phyloP scores from a whole-genome alignment of 2,329 filamentous ascomycete genomes.

The Chaetomium globosum region DNA sequence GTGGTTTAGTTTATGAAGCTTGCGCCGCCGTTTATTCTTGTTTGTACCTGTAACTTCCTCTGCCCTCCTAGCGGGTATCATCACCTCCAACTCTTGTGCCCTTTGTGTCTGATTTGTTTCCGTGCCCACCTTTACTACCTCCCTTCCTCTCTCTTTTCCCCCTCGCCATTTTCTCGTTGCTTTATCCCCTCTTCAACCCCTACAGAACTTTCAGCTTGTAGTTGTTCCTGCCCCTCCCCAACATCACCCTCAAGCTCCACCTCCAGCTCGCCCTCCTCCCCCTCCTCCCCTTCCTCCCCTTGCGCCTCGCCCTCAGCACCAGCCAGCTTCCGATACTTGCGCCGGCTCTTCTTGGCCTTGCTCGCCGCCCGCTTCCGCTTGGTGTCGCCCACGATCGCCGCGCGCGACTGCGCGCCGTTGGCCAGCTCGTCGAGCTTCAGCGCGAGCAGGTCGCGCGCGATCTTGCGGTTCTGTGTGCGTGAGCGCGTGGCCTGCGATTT shows the following conservation, averaged over 20 bases:
- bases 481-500: conserved; percentile 93
- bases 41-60: background rate
- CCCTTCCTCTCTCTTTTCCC: background rate
- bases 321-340: conserved; percentile 72
- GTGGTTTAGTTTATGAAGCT: background rate
- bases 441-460: conserved; percentile 76
- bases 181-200: too few species aligned
- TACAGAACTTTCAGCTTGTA: too few species aligned
- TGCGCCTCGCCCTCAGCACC: conserved; percentile 46
- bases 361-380: conserved; percentile 73
- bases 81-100: background rate
- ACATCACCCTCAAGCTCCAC: background rate
- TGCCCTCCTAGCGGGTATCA: background rate
- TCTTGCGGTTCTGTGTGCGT: conserved; percentile 81
- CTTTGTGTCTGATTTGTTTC: background rate
- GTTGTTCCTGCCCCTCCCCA: background rate
- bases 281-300: background rate
- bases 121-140: background rate
- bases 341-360: conserved; percentile 75
- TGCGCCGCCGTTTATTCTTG: background rate
- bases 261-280: background rate
- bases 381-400: conserved; percentile 63
- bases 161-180: too few species aligned
- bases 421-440: conserved; percentile 71
- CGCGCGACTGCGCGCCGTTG: conserved; percentile 70